Conservation (phyloP, 345 rosid genomes). For the Fremontodendron californicum region DNA sequence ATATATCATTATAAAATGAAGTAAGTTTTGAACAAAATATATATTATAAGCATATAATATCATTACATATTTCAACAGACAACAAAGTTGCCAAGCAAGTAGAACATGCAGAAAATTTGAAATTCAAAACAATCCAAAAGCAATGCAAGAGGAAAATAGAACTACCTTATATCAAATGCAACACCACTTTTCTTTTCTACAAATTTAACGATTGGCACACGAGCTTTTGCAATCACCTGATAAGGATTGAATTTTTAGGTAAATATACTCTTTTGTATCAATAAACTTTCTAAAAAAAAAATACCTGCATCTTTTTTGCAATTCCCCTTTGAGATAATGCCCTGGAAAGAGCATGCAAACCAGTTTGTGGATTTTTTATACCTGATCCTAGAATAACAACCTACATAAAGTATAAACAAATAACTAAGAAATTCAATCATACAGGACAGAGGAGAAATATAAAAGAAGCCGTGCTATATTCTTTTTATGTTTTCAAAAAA, state of each 20-base stretch:
- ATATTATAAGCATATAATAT: neutral
- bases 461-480: neutral
- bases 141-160: slow-evolving; percentile 5
- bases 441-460: no score
- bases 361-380: slow-evolving; percentile 60
- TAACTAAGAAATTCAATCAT: neutral
- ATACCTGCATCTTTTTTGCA: slow-evolving; percentile 79
- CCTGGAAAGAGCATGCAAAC: slow-evolving; percentile 74
- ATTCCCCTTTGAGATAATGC: slow-evolving; percentile 77
- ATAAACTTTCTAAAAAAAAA: slow-evolving; percentile 1
- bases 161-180: slow-evolving; percentile 79
- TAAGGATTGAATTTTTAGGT: neutral
- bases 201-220: slow-evolving; percentile 92
- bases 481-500: neutral
- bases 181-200: slow-evolving; percentile 79
- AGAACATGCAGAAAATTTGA: neutral
- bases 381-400: slow-evolving; percentile 82
- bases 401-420: slow-evolving; percentile 28
- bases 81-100: neutral
- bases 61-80: neutral
- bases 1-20: neutral
- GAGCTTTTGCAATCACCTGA: slow-evolving; percentile 91
- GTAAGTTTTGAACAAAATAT: neutral
- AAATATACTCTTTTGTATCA: neutral
- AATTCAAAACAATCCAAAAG: neutral